These are phyloP conservation scores for Vickermania spadyakhi DNA, from an alignment of 208 protist genomes.

Conservation along the genomic window DNA sequence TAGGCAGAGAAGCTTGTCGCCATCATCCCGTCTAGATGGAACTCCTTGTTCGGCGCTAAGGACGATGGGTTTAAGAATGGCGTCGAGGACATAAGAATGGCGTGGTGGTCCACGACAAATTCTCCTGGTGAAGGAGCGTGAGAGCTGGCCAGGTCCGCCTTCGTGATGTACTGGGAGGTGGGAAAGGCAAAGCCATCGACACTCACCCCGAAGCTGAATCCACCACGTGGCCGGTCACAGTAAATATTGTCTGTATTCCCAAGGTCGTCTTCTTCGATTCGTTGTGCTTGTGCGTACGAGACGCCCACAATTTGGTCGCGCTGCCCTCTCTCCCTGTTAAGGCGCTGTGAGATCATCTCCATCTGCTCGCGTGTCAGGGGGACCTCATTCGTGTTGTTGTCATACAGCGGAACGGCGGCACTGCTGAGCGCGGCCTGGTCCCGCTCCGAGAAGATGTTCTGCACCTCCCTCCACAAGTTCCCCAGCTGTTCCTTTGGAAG, in stretches of 20 bases:
- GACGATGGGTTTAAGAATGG: not conserved
- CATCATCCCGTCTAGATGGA: not conserved
- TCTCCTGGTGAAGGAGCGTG: not conserved
- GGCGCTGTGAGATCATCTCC: not conserved
- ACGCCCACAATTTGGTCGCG: conserved; percentile 1
- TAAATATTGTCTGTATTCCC: not conserved
- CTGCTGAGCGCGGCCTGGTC: not conserved
- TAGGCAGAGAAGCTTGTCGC: not conserved
- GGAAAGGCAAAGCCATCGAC: conserved; percentile 4
- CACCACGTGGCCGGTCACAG: not conserved
- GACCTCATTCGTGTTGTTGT: conserved; percentile 9
- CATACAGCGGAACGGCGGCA: conserved; percentile 14
- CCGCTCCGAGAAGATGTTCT: conserved; percentile 1
- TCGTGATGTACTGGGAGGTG: conserved; percentile 5
- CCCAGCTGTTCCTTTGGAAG: conserved; percentile 18
- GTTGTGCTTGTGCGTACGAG: conserved; percentile 2
- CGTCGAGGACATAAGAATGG: not conserved
- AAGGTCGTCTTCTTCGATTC: not conserved
- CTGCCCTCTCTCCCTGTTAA: not conserved
- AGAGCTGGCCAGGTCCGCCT: not conserved
- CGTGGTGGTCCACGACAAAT: conserved; percentile 7
- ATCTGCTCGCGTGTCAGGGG: not conserved
- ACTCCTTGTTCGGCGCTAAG: not conserved
- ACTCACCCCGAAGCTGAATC: not conserved
- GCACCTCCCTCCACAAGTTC: conserved; percentile 19